phyloP scores from a whole-genome alignment of 805 yeast species.

The Grigorovia yakushimaensis region DNA sequence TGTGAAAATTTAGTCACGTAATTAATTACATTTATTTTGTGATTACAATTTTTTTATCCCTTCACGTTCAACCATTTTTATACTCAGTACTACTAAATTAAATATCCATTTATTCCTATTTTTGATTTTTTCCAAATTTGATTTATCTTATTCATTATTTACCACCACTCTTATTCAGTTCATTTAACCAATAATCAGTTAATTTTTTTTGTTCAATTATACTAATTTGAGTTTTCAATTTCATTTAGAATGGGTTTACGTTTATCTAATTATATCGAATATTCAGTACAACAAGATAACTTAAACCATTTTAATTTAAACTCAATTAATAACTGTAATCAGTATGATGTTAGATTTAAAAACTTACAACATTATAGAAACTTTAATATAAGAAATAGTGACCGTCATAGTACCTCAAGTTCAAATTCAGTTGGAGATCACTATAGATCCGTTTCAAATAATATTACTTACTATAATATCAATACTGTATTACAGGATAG shows the following conservation, averaged over 20 bases:
- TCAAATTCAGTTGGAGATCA: neutral
- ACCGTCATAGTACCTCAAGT: neutral
- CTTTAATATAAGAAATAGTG: neutral
- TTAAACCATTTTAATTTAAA: neutral
- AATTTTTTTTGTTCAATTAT: neutral
- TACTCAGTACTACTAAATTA: too few relatives aligned
- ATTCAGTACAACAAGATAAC: neutral
- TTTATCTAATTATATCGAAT: slow-evolving; percentile 2
- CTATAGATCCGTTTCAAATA: neutral
- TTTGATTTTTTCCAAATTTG: neutral
- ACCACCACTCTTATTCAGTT: neutral
- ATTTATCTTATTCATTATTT: neutral
- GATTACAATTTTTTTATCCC: neutral
- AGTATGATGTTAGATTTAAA: neutral
- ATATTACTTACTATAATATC: neutral
- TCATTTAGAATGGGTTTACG: slow-evolving; percentile 4
- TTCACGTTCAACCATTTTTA: neutral
- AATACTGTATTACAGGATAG: neutral
- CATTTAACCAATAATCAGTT: neutral
- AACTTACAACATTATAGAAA: neutral
- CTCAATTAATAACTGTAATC: neutral
- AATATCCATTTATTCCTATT: too few relatives aligned
- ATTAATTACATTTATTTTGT: neutral
- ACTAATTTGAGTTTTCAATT: too few relatives aligned
- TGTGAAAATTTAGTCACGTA: neutral